Base-by-base conservation (phyloP, 2,329 filamentous ascomycete genomes). In the Cladophialophora carrionii region DNA sequence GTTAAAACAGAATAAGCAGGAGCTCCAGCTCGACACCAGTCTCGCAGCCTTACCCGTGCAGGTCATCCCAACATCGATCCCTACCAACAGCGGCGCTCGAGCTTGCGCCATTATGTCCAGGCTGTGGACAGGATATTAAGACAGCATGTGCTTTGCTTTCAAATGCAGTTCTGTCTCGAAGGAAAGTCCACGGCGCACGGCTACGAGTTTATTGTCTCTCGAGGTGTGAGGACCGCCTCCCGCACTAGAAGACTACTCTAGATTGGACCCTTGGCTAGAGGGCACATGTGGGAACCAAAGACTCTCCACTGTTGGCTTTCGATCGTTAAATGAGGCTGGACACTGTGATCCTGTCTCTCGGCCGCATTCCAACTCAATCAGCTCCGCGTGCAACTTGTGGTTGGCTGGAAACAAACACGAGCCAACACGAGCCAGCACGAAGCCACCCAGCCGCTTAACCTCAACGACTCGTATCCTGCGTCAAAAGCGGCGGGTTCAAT, bases 41-140 rank as follows among this genome's bases (percentile, higher is more conserved):
- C 26, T 34, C 22, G 1, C 43, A 60, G 29, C 14, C 53, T 59
- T 20, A 57, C 62, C 60, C 6, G 59, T 65, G 63, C 72, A 52
- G 14, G 74, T 75, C 74, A 75, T 76, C 0, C 73, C 72, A 63
- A 74, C 72, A 63, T 74, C 73, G 64, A 73, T 68, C 1, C 73
- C 56, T 41, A 68, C 59, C 52, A 65, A 31, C 7, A 63, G 34
- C n/a, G 57, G 56, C 34, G 43, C 56, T 32, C 37, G 34, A 29
- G 41, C n/a, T 32, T 26, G 24, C 26, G 37, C 41, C 56, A 58
- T 58, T 58, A 3, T 12, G n/a, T 41, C 43, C 24, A 46, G 6
- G 10, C 46, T 22, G 24, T 29, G 17, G 41, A 26, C 34, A 49
- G 37, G 17, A 5, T 14, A n/a, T 43, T 7, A 26, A 52, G 20